Evolutionary conservation across 208 protist species (phyloP).

Genomic region (Crithidia brevicula): DNA sequence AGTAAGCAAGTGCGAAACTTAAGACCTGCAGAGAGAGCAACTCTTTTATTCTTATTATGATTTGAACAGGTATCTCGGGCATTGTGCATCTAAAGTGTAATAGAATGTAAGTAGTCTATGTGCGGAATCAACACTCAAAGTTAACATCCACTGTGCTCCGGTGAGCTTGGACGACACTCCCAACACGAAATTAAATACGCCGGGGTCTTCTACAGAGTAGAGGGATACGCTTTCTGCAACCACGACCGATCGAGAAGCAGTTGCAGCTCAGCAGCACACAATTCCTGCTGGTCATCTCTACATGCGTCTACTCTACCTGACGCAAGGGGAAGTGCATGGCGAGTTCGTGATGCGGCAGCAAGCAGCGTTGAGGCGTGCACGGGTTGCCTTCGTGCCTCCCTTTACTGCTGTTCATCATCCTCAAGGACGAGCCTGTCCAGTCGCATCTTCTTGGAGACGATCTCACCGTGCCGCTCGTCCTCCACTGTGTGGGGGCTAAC

Average conservation of each 20-base stretch:
- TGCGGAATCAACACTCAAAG: no score
- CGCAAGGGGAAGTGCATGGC: no score
- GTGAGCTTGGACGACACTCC: no score
- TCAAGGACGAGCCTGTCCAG: conserved; percentile 26
- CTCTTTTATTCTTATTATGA: no score
- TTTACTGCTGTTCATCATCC: neutral
- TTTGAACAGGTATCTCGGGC: no score
- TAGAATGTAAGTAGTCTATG: no score
- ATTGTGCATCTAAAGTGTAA: no score
- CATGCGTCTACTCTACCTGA: no score
- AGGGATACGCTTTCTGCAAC: neutral
- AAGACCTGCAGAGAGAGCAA: no score
- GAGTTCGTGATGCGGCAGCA: no score
- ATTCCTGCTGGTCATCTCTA: neutral
- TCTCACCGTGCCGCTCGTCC: conserved; percentile 82
- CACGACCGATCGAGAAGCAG: conserved; percentile 9
- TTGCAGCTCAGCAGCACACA: neutral
- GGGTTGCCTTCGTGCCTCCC: neutral
- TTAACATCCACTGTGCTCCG: no score
- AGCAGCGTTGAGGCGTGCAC: neutral
- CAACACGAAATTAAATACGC: neutral
- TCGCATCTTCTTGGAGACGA: conserved; percentile 20
- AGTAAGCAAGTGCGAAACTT: no score
- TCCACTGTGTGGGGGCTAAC: conserved; percentile 89
- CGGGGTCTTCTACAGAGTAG: neutral